These are phyloP conservation scores for Erigeron canadensis DNA, from an alignment of 129 eudicot genomes.

Conservation along the genomic window DNA sequence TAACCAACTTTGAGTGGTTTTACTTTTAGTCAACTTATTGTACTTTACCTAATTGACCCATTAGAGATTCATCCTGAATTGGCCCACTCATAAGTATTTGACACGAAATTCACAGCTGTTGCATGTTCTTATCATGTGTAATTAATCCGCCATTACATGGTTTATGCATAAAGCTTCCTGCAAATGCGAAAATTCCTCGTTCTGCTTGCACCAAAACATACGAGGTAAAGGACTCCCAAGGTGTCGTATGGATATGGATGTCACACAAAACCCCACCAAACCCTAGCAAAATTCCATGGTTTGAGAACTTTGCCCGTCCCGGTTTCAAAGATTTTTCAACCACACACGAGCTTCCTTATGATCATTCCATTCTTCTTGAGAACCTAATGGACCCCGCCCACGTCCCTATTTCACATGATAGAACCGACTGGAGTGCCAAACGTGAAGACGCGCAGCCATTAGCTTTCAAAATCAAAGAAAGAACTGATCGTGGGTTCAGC, in stretches of 20 bases:
- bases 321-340: conserved; percentile 77
- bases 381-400: conserved; percentile 99
- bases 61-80: no score
- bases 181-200: conserved; percentile 71
- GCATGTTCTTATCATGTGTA: not conserved
- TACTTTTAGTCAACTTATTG: not conserved
- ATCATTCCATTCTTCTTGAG: conserved; percentile 90
- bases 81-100: no score
- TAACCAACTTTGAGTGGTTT: not conserved
- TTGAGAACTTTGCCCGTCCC: conserved; percentile 77
- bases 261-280: conserved; percentile 75
- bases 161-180: conserved; percentile 57
- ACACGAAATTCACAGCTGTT: no score
- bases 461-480: conserved; percentile 65
- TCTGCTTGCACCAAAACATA: conserved; percentile 82
- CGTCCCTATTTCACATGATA: conserved; percentile 88
- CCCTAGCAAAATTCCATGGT: conserved; percentile 75
- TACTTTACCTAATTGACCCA: not conserved
- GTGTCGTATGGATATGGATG: conserved; percentile 98
- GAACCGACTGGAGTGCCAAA: conserved; percentile 89
- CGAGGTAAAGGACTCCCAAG: conserved; percentile 87
- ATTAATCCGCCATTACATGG: not conserved
- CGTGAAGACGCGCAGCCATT: conserved; percentile 90
- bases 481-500: conserved; percentile 87
- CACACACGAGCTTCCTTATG: conserved; percentile 91